Evolutionary conservation across 768 basidiomycete genomes (phyloP), one percentile per base, ranked within the genome.

Genomic region (Tulasnella sp.): DNA sequence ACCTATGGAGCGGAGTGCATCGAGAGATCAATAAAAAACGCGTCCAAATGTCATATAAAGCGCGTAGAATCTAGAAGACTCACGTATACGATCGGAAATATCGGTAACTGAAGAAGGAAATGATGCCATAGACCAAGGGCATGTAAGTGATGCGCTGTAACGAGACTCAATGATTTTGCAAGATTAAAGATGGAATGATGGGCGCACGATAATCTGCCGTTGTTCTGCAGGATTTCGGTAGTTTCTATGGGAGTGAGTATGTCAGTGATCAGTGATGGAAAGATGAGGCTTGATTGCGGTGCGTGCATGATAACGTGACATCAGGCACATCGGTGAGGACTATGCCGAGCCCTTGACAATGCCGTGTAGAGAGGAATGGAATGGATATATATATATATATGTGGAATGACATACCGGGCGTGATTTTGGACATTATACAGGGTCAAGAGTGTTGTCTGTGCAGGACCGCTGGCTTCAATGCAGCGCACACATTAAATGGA

Each of bases 41-140:
- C n/a, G n/a, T n/a, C n/a, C n/a, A n/a, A n/a, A n/a, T n/a, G n/a
- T n/a, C n/a, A n/a, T n/a, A n/a, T n/a, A n/a, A 56, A 1, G 44
- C 38, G 48, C 8, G 1, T 27, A 24, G 11, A 29, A 32, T 42
- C 1, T 38, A 50, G 26, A 24, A 43, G 13, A 15, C 54, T 45
- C 26, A 69, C 43, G 80, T 88, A 67, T 88, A 92, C 60, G 78
- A 73, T 41, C 88, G 80, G 74, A 88, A 93, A 73, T 74, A 93
- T 1, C 90, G 81, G 66, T 88, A 94, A 26, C 86, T 87, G 65
- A 88, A 79, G 74, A 93, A 94, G 1, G 88, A 88, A 51, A 93
- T 80, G 63, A 91, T 73, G 26, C 84, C 84, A 69, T 86, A 91
- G 44, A 91, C 66, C 61, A 56, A 32, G 0, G 89, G 88, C 88